These are phyloP conservation scores for Leucocoprinus sp. DNA, from an alignment of 768 basidiomycete species.

Conservation along the genomic window DNA sequence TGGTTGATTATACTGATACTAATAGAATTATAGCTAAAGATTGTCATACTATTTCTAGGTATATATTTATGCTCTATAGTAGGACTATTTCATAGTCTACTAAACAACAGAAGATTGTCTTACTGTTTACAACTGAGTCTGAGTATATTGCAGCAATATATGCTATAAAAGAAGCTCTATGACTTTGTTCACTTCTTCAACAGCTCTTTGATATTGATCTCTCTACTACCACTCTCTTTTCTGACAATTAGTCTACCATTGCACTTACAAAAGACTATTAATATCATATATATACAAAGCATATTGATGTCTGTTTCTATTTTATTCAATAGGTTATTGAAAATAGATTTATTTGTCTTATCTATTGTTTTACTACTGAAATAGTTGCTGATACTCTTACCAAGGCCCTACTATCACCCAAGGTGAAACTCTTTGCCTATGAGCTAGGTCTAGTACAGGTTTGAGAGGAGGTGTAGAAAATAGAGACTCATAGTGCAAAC, in stretches of 20 bases:
- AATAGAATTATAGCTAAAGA: slow-evolving; percentile 9
- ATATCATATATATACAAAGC: slow-evolving; percentile 26
- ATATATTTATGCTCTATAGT: slow-evolving; percentile 23
- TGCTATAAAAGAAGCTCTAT: slow-evolving; percentile 19
- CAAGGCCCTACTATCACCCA: slow-evolving; percentile 7
- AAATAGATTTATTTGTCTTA: slow-evolving; percentile 9
- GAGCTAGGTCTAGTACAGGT: neutral
- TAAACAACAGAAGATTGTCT: slow-evolving; percentile 18
- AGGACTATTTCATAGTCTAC: slow-evolving; percentile 32
- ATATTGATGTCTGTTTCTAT: slow-evolving; percentile 30
- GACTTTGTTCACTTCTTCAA: slow-evolving; percentile 13
- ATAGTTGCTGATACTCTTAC: slow-evolving; percentile 15
- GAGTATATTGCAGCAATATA: slow-evolving; percentile 28
- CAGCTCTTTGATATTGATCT: neutral
- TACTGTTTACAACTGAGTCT: slow-evolving; percentile 33
- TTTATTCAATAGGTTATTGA: slow-evolving; percentile 19
- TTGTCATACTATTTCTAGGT: slow-evolving; percentile 12
- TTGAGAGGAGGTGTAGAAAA: too few relatives aligned
- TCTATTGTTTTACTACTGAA: slow-evolving; percentile 15
- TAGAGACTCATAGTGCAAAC: too few relatives aligned
- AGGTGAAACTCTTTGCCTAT: neutral
- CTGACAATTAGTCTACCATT: slow-evolving; percentile 21
- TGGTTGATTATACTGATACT: slow-evolving; percentile 18
- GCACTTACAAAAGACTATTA: slow-evolving; percentile 16
- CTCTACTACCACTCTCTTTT: slow-evolving; percentile 10